Evolutionary conservation across 257 asterid genomes (phyloP), one percentile per base, ranked within the genome.

Genomic region (Capsicum rhomboideum): DNA sequence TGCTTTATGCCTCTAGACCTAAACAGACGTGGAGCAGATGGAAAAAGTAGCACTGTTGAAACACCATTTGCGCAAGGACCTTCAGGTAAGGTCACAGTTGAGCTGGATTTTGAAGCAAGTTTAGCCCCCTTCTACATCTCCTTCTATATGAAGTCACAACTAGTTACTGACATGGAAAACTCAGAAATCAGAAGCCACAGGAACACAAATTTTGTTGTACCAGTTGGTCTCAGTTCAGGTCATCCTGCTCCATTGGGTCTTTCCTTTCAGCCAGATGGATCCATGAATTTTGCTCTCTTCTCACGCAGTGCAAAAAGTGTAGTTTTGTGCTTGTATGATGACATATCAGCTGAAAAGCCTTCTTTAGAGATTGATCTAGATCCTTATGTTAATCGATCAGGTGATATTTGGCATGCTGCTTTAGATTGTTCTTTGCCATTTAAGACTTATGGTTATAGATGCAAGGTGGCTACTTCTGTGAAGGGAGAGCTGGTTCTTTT

Each of bases 311-410:
- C 90, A 13, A 90, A 88, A 85, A 80, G 93, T 88, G 98, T 97
- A 28, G 91, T 88, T 85, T 84, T 97, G 16, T 97, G 99, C 88
- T 91, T 97, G 85, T 97, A 92, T 88, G 86, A 90, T 40, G 94
- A 91, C 79, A n/a, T 84, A 63, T 63, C 37, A 63, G 82, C 66
- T 50, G 93, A 89, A 42, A 88, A 90, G 49, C 98, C 99, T 86
- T 87, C 91, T 85, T 74, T 95, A 87, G 98, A 97, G 92, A 93
- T 97, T 88, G 97, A 97, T 87, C 92, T 97, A 85, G 99, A 97
- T 89, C 96, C 97, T 16, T 92, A 93, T 80, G 90, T 93, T 78
- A 94, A 97, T 80, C 95, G 92, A 31, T 72, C 98, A 2, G 98
- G 98, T 78, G 89, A 92, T 86, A 87, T 97, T 83, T 97, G 99